These are phyloP conservation scores for Phialophora chinensis DNA, from an alignment of 2,329 filamentous ascomycete genomes.

Conservation along the genomic window DNA sequence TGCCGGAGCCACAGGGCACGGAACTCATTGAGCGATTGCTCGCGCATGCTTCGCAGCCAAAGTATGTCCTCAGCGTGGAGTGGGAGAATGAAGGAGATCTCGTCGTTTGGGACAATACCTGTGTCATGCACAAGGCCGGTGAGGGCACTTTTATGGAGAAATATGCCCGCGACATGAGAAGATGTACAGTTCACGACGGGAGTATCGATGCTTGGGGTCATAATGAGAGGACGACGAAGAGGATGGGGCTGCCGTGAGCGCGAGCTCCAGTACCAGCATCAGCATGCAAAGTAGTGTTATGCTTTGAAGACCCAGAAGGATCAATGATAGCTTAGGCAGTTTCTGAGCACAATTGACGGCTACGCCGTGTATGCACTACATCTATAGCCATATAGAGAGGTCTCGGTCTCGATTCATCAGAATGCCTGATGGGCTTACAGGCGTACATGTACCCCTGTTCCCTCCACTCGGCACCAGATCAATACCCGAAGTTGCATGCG, in stretches of 20 bases:
- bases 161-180: conserved; percentile 60
- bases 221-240: conserved; percentile 46
- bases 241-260: conserved; percentile 42
- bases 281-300: neutral
- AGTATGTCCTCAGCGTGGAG: conserved; percentile 54
- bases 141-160: conserved; percentile 57
- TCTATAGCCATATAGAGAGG: neutral
- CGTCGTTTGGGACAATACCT: conserved; percentile 66
- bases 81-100: conserved; percentile 60
- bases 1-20: conserved; percentile 44
- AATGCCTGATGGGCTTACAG: neutral
- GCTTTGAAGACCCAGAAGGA: neutral
- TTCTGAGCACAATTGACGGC: neutral
- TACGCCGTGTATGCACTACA: neutral
- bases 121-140: conserved; percentile 61
- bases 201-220: conserved; percentile 52
- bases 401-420: neutral
- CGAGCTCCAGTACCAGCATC: neutral
- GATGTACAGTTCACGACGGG: conserved; percentile 62
- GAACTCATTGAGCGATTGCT: conserved; percentile 47
- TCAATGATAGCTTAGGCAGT: neutral
- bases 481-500: conserved; percentile 13
- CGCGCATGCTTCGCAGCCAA: conserved; percentile 55
- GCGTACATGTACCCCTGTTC: neutral
- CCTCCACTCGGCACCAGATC: conserved; percentile 21